phyloP scores from a whole-genome alignment of 73 alveolate species.

The Paramecium sonneborni region DNA sequence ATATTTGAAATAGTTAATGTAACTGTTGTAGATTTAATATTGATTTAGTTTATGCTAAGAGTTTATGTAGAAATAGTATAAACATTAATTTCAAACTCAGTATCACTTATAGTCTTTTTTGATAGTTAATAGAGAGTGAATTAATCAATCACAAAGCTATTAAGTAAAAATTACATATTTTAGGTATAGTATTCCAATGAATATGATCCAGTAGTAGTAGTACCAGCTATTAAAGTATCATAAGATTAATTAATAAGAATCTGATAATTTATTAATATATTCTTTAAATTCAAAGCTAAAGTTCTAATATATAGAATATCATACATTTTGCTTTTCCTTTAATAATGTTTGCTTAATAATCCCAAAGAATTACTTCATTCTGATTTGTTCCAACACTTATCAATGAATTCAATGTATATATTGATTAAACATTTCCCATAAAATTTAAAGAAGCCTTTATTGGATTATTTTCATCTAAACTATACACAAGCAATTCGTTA shows the following conservation, averaged over 20 bases:
- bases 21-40: not conserved
- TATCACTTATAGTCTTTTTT: not conserved
- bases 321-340: not conserved
- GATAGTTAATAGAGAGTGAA: not conserved
- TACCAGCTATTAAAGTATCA: not conserved
- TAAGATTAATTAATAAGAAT: not conserved
- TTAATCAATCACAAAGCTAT: not conserved
- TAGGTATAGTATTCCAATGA: not conserved
- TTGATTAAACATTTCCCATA: not conserved
- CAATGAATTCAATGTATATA: not conserved
- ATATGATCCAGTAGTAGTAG: not conserved
- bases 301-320: slow-evolving; percentile 18
- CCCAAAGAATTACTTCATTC: not conserved
- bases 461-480: slow-evolving; percentile 1
- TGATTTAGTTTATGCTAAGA: not conserved
- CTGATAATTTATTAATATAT: not conserved
- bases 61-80: not conserved
- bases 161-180: not conserved
- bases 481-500: not conserved
- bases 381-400: not conserved
- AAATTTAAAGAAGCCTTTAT: not conserved
- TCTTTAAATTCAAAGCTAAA: not conserved
- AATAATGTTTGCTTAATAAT: not conserved
- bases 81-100: not conserved
- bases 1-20: not conserved